These are phyloP conservation scores for Papiliotrema laurentii DNA, from an alignment of 1,284 basidiomycete genomes.

Conservation along the genomic window DNA sequence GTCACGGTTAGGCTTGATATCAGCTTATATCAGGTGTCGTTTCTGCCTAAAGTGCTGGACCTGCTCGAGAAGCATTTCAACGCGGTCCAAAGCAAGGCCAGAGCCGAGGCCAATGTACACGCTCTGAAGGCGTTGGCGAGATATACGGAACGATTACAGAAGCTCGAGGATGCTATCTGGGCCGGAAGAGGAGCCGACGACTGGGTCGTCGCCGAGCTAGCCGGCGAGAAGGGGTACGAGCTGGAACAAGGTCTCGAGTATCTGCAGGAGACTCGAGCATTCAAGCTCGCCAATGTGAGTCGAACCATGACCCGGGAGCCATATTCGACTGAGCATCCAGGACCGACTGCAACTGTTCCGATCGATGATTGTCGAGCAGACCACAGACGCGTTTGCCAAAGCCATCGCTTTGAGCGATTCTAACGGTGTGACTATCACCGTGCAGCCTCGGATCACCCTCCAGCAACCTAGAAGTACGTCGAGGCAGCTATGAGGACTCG, in stretches of 20 bases:
- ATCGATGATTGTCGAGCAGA: conserved; percentile 22
- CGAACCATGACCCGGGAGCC: neutral
- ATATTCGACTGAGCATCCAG: neutral
- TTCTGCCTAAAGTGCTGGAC: conserved; percentile 26
- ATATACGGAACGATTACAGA: conserved; percentile 11
- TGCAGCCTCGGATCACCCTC: conserved; percentile 10
- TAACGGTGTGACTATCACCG: conserved; percentile 6
- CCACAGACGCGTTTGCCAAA: conserved; percentile 22
- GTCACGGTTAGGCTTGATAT: neutral
- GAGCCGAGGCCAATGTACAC: conserved; percentile 14
- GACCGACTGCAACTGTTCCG: conserved; percentile 11
- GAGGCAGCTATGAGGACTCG: neutral
- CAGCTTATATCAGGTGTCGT: conserved; percentile 24
- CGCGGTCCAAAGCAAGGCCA: conserved; percentile 11
- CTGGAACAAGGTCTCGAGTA: conserved; percentile 5
- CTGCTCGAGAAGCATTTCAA: conserved; percentile 21
- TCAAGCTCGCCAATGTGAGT: conserved; percentile 17
- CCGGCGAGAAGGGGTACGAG: neutral
- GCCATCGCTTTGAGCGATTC: conserved; percentile 7
- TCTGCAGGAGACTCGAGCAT: conserved; percentile 14
- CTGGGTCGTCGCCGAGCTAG: conserved; percentile 18
- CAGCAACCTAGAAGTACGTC: conserved; percentile 20
- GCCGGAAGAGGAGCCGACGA: conserved; percentile 23
- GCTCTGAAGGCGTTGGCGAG: conserved; percentile 15
- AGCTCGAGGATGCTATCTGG: conserved; percentile 34